These are phyloP conservation scores for Xerocomus potaroensis DNA, from an alignment of 768 basidiomycete genomes.

Conservation along the genomic window DNA sequence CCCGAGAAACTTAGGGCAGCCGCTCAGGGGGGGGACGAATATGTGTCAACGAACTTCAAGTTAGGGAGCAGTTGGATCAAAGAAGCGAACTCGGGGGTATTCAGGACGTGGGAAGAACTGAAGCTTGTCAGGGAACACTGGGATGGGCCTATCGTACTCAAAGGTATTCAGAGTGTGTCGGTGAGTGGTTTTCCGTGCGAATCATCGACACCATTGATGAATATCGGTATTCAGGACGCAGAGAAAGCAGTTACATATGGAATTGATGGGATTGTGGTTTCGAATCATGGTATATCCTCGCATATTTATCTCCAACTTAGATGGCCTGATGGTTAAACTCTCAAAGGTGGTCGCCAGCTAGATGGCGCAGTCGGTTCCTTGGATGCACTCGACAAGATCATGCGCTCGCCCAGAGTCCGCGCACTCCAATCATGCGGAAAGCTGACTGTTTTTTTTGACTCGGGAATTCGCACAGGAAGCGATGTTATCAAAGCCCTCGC, in stretches of 20 bases:
- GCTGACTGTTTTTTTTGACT: constrained; percentile 42
- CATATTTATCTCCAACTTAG: neutral
- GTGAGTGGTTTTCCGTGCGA: constrained; percentile 1
- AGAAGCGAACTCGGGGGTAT: constrained; percentile 29
- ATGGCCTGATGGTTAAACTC: neutral
- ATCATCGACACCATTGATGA: neutral
- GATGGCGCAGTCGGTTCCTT: constrained; percentile 77
- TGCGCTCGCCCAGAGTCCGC: constrained; percentile 53
- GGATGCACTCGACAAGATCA: constrained; percentile 64
- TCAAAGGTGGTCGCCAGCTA: constrained; percentile 64
- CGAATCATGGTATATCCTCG: constrained; percentile 61
- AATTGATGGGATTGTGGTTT: constrained; percentile 71
- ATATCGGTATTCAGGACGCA: neutral
- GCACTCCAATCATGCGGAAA: constrained; percentile 48
- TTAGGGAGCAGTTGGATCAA: constrained; percentile 39
- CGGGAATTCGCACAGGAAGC: constrained; percentile 37
- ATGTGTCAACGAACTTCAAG: constrained; percentile 21
- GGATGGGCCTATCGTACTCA: constrained; percentile 46
- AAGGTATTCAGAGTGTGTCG: constrained; percentile 35
- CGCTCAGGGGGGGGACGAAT: constrained; percentile 29
- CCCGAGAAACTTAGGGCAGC: constrained; percentile 23
- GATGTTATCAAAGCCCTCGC: constrained; percentile 55
- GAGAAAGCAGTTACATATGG: constrained; percentile 34
- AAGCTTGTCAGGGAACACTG: constrained; percentile 38
- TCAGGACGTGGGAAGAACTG: constrained; percentile 44